phyloP scores from a whole-genome alignment of 2,329 filamentous ascomycete genomes.

The Lojkania enalia region DNA sequence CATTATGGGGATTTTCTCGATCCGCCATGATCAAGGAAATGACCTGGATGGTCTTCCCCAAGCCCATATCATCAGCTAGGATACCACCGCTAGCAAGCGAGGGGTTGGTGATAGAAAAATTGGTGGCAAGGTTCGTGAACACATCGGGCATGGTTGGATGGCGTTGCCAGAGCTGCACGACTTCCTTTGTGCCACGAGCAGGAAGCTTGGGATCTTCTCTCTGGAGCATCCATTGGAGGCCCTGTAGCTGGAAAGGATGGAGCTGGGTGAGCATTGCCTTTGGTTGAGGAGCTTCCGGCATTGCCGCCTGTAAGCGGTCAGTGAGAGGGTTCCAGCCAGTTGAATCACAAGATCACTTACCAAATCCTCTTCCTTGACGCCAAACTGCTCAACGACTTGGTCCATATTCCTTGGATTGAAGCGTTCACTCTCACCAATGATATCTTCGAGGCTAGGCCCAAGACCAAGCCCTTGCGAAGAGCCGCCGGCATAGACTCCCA shows the following conservation, averaged over 20 bases:
- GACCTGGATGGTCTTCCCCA: slow-evolving; percentile 86
- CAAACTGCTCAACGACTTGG: slow-evolving; percentile 70
- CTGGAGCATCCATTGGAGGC: slow-evolving; percentile 77
- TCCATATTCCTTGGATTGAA: slow-evolving; percentile 68
- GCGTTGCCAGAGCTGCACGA: slow-evolving; percentile 78
- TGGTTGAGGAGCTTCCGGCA: slow-evolving; percentile 75
- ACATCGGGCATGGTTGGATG: slow-evolving; percentile 41
- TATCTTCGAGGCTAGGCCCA: slow-evolving; percentile 61
- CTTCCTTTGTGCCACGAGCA: slow-evolving; percentile 58
- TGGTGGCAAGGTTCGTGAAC: slow-evolving; percentile 72
- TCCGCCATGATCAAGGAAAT: slow-evolving; percentile 76
- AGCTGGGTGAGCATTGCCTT: slow-evolving; percentile 65
- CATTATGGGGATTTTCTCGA: slow-evolving; percentile 28
- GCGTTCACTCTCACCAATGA: slow-evolving; percentile 67
- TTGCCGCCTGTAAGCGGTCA: slow-evolving; percentile 51
- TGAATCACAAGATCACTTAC: slow-evolving; percentile 12
- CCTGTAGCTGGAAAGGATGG: slow-evolving; percentile 77
- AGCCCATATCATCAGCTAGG: slow-evolving; percentile 88
- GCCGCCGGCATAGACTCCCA: slow-evolving; percentile 31
- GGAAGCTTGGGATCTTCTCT: slow-evolving; percentile 75
- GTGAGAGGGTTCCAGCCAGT: not conserved
- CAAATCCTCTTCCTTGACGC: slow-evolving; percentile 70
- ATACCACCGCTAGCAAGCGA: slow-evolving; percentile 77
- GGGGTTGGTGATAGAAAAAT: slow-evolving; percentile 65
- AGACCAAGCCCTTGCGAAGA: slow-evolving; percentile 32